These are phyloP conservation scores for Ascochyta clinopodiicola DNA, from an alignment of 2,329 filamentous ascomycete genomes.

Conservation along the genomic window DNA sequence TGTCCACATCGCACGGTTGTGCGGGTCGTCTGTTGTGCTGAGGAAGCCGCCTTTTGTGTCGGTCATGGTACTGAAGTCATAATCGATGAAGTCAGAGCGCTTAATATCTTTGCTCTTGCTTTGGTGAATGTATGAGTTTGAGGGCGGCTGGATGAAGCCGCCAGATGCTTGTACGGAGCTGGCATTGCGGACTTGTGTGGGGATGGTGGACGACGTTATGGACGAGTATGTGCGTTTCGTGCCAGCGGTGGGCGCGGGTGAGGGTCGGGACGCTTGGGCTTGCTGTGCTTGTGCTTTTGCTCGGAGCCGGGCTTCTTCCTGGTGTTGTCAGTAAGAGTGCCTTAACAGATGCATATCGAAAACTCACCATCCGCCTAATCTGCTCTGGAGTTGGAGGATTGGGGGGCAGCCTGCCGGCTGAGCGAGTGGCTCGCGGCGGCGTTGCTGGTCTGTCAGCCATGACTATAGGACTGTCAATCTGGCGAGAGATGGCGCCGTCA, in stretches of 20 bases:
- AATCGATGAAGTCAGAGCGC: constrained; percentile 82
- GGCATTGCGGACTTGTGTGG: constrained; percentile 64
- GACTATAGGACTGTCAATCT: not conserved
- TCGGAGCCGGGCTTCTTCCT: constrained; percentile 88
- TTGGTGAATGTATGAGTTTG: constrained; percentile 63
- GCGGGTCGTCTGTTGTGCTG: constrained; percentile 87
- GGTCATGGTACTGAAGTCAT: constrained; percentile 97
- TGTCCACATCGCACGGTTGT: constrained; percentile 73
- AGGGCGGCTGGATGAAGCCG: constrained; percentile 43
- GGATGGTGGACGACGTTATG: constrained; percentile 63
- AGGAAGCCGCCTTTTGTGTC: constrained; percentile 97
- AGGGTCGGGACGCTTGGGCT: constrained; percentile 31
- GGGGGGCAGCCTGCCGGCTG: constrained; percentile 50
- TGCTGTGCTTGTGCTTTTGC: constrained; percentile 79
- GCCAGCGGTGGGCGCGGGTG: constrained; percentile 52
- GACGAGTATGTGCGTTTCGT: constrained; percentile 76
- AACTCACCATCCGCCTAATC: constrained; percentile 61
- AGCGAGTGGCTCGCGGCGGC: constrained; percentile 52
- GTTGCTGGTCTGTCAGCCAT: constrained; percentile 56
- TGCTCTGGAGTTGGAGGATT: constrained; percentile 66
- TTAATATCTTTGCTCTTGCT: constrained; percentile 82
- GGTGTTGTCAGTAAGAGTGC: not conserved
- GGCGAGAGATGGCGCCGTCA: not conserved
- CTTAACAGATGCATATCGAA: not conserved
- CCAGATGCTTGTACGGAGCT: constrained; percentile 65